Evolutionary conservation across 108 stramenopile genomes (phyloP), one percentile per base, ranked within the genome.

Genomic region (Cyclotella sp.): DNA sequence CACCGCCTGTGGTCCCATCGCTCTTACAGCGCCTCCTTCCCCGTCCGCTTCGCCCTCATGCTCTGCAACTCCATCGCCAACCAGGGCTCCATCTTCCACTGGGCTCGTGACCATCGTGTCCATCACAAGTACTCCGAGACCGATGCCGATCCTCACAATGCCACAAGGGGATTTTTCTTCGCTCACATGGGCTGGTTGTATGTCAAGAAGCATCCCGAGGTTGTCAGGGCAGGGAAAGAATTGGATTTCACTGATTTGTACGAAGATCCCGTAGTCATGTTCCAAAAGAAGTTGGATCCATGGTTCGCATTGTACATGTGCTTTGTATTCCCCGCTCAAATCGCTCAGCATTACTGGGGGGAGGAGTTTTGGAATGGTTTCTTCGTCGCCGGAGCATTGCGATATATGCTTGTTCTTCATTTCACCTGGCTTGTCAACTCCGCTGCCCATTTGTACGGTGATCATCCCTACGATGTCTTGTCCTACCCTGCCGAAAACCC

Each of bases 181-280:
- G 97, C 99, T 2, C 99, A 99, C 88, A 98, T 99, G 93, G 99
- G 99, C 49, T 99, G 99, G 99, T 89, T 99, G 22, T 93, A 96
- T 66, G 91, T 98, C 42, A 98, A 99, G 87, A 98, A 99, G 86
- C 92, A 99, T 79, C 94, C 93, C 7, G 97, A 88, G 69, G 95
- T 99, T 28, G 87, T 98, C 68, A 86, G 93, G 62, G 99, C 97
- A 10, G 99, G 98, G 44, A 88, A 93, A 29, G 91, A 96, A 58
- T 88, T 98, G 64, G 95, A 97, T 75, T 98, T 95, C 84, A 84
- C 87, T 15, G 99, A 99, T 68, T 70, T 99, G 34, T 60, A 90
- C 73, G 95, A 90, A 40, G 98, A 99, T 87, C 90, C 94, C 19
- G 68, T 97, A 9, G 97, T 99, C 46, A 85, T 88, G 78, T 91